phyloP scores from a whole-genome alignment of 2,329 filamentous ascomycete genomes.

The Monilinia polystroma region DNA sequence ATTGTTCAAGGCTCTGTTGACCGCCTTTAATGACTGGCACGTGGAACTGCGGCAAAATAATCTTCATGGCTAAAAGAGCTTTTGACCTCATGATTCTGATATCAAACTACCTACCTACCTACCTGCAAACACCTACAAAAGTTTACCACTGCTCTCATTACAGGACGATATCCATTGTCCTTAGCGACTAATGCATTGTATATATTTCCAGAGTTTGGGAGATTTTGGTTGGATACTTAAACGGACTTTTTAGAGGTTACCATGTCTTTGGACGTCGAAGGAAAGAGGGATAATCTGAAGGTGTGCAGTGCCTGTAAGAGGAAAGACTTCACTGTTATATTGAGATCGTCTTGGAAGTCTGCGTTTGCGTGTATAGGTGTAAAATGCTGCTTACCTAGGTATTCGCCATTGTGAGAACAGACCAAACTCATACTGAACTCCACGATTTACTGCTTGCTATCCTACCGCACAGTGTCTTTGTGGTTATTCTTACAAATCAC shows the following conservation, averaged over 20 bases:
- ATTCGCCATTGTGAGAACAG: neutral
- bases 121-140: neutral
- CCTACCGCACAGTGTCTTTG: neutral
- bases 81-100: neutral
- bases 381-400: neutral
- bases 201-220: neutral
- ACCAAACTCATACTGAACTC: neutral
- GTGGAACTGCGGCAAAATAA: neutral
- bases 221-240: neutral
- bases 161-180: neutral
- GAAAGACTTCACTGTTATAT: too few relatives aligned
- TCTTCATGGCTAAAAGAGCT: neutral
- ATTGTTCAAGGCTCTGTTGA: neutral
- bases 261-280: neutral
- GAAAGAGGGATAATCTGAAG: too few relatives aligned
- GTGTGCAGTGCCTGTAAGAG: neutral
- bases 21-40: neutral
- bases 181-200: too few relatives aligned
- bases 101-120: neutral
- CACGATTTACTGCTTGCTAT: neutral
- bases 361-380: neutral
- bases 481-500: neutral
- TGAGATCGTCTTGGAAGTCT: neutral
- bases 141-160: neutral
- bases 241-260: neutral